Percentiles rank a stretch among this genome's conserved stretches.
phyloP scores from a whole-genome alignment of 352 stramenopile species.

The Plasmopara halstedii region DNA sequence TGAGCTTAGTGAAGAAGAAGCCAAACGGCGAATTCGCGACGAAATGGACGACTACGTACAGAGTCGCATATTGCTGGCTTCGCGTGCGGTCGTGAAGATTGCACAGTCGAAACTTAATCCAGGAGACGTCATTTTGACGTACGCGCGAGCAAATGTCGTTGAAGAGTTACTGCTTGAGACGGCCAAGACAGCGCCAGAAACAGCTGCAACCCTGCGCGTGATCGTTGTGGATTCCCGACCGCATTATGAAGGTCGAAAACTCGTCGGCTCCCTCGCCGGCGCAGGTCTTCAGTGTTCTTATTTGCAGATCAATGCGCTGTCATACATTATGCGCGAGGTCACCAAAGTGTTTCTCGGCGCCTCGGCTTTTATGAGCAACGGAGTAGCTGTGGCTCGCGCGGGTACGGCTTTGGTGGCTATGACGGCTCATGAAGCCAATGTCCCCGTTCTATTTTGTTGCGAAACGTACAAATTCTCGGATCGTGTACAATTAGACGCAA shows the following conservation, averaged over 20 bases:
- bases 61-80: conserved; percentile 89
- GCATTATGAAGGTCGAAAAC: conserved; percentile 75
- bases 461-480: conserved; percentile 98
- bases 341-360: conserved; percentile 95
- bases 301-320: conserved; percentile 91
- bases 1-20: conserved; percentile 80
- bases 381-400: conserved; percentile 85
- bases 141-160: conserved; percentile 90
- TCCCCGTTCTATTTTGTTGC: conserved; percentile 96
- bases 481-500: conserved; percentile 95
- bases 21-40: conserved; percentile 79
- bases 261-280: conserved; percentile 62
- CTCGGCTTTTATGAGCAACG: conserved; percentile 94
- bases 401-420: conserved; percentile 91
- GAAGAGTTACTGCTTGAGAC: conserved; percentile 72
- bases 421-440: conserved; percentile 85
- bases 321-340: conserved; percentile 94
- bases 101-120: conserved; percentile 84
- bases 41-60: conserved; percentile 92
- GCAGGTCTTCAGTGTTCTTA: conserved; percentile 87
- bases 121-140: conserved; percentile 93
- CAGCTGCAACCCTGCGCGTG: conserved; percentile 69
- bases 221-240: conserved; percentile 92
- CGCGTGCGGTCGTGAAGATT: conserved; percentile 85
- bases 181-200: conserved; percentile 21